Evolutionary conservation across 306 rosid genomes (phyloP).

Genomic region (Lupinus albus): DNA sequence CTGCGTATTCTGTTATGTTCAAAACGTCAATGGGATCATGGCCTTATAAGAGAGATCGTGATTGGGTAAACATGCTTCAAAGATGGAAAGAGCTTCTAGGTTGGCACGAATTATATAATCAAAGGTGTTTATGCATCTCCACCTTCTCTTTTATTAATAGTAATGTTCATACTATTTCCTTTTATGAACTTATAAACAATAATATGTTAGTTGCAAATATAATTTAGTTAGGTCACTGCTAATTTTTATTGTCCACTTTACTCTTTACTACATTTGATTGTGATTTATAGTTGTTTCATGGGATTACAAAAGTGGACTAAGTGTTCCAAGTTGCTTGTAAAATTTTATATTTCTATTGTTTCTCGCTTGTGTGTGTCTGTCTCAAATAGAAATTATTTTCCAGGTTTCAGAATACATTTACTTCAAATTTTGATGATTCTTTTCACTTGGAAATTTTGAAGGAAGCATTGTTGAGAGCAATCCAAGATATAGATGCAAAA

Average conservation of each 20-base stretch:
- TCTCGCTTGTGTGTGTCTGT: conserved; percentile 23
- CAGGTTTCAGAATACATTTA: conserved; percentile 70
- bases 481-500: conserved; percentile 77
- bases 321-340: conserved; percentile 6
- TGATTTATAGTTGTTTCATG: conserved; percentile 25
- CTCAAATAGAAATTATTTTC: conserved; percentile 39
- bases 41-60: conserved; percentile 50
- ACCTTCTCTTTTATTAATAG: not conserved
- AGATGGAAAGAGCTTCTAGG: conserved; percentile 63
- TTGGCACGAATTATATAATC: conserved; percentile 53
- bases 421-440: conserved; percentile 65
- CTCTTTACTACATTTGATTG: conserved; percentile 20
- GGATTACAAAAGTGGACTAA: conserved; percentile 7
- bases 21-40: conserved; percentile 51
- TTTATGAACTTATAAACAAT: conserved; percentile 7
- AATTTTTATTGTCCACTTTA: conserved; percentile 14
- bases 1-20: conserved; percentile 61
- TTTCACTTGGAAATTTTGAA: conserved; percentile 88
- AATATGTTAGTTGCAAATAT: conserved; percentile 5
- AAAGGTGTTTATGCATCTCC: conserved; percentile 54
- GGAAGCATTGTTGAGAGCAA: conserved; percentile 89
- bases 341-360: conserved; percentile 18
- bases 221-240: not conserved
- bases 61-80: conserved; percentile 39
- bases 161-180: conserved; percentile 3